phyloP scores from a whole-genome alignment of 148 eudicot genomes.

The Nyssa sinensis region DNA sequence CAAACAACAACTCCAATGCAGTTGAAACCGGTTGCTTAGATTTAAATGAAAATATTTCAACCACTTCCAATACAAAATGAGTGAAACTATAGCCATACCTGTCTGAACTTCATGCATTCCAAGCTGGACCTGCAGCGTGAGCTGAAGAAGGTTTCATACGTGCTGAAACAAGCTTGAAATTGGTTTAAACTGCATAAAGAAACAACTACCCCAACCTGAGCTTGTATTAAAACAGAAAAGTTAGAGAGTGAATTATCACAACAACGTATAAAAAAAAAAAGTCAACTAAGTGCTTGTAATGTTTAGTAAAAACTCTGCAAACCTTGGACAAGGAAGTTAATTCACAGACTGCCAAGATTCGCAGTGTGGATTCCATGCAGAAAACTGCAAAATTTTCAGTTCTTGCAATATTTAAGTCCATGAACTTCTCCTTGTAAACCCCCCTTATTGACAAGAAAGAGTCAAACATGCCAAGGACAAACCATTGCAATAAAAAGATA shows the following conservation, averaged over 20 bases:
- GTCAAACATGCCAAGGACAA: not conserved
- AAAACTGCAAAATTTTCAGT: not conserved
- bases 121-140: not conserved
- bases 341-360: not conserved
- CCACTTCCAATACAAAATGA: not conserved
- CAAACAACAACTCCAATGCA: not conserved
- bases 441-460: not conserved
- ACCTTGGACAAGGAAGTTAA: not conserved
- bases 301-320: not conserved
- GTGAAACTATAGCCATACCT: not conserved
- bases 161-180: not conserved
- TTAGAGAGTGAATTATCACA: not conserved
- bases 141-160: not conserved
- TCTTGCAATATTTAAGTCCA: not conserved
- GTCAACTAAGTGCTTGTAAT: not conserved
- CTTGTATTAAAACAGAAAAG: not conserved
- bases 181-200: not conserved
- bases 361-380: not conserved
- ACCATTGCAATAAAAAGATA: not conserved
- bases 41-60: not conserved
- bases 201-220: not conserved
- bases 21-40: not conserved
- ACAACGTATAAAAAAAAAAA: not conserved
- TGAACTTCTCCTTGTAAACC: not conserved
- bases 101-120: not conserved